Evolutionary conservation across 169 alveolate genomes (phyloP).

Genomic region (Perkinsus chesapeaki): DNA sequence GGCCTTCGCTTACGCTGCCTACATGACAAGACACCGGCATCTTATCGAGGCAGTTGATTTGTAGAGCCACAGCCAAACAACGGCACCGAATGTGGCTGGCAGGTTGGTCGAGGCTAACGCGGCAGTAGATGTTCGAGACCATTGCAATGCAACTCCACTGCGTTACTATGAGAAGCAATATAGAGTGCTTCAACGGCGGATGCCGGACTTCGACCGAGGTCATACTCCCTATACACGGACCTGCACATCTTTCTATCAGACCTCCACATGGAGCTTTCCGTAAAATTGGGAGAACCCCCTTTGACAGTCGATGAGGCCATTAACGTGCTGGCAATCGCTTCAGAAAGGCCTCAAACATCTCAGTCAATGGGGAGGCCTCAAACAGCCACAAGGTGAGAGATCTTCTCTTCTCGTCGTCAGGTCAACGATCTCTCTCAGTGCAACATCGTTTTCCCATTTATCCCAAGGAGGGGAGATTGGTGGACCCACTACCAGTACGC

Average conservation of each 20-base stretch:
- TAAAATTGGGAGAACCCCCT: not conserved
- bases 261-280: not conserved
- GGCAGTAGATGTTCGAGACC: not conserved
- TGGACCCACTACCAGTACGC: not conserved
- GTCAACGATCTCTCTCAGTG: too few relatives aligned
- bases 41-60: not conserved
- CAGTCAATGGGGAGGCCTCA: not conserved
- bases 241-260: not conserved
- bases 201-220: not conserved
- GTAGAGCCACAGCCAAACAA: not conserved
- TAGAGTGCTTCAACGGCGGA: not conserved
- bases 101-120: not conserved
- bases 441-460: not conserved
- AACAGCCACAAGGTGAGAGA: not conserved
- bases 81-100: not conserved
- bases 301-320: not conserved
- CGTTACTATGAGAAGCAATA: not conserved
- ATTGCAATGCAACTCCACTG: not conserved
- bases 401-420: too few relatives aligned
- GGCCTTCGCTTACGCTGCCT: not conserved
- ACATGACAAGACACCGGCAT: not conserved
- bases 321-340: not conserved
- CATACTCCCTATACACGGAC: not conserved
- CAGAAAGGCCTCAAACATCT: not conserved
- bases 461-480: not conserved